phyloP scores from a whole-genome alignment of 805 yeast genomes.

The Blastobotrys peoriensis region DNA sequence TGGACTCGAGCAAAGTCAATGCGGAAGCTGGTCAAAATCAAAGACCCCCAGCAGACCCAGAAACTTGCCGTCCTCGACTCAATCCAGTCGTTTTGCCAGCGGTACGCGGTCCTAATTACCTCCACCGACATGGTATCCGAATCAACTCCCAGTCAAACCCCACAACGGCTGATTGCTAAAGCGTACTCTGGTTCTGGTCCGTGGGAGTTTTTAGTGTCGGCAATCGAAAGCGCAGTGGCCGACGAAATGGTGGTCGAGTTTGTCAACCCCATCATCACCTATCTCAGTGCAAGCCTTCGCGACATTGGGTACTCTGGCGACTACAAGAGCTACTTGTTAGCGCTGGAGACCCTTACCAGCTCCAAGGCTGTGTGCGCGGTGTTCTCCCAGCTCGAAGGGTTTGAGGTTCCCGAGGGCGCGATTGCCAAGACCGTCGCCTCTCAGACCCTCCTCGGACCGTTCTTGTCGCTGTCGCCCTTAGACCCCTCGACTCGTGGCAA shows the following conservation, averaged over 20 bases:
- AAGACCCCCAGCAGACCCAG: conserved; percentile 29
- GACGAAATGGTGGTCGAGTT: conserved; percentile 63
- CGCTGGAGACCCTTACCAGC: conserved; percentile 49
- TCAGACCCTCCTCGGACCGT: conserved; percentile 68
- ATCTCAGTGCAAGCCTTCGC: conserved; percentile 30
- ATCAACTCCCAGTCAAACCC: not conserved
- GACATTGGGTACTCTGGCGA: conserved; percentile 39
- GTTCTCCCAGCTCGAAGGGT: conserved; percentile 52
- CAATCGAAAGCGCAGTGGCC: conserved; percentile 53
- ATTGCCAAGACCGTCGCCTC: conserved; percentile 52
- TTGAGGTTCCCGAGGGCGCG: conserved; percentile 38
- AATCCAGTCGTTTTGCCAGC: conserved; percentile 36
- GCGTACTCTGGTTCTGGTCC: conserved; percentile 17
- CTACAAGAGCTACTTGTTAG: conserved; percentile 43
- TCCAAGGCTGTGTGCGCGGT: conserved; percentile 57
- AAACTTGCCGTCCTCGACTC: conserved; percentile 40
- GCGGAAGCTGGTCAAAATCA: conserved; percentile 37
- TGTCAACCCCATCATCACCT: conserved; percentile 42
- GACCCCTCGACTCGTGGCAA: conserved; percentile 26
- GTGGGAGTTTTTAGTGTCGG: conserved; percentile 47
- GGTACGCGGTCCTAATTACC: conserved; percentile 4
- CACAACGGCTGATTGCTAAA: not conserved
- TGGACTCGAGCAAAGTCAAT: conserved; percentile 38
- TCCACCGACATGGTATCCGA: conserved; percentile 6
- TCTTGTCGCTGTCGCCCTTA: conserved; percentile 70